Conservation (phyloP, 176 grass and related monocot species). For the Pontederia paniculata region DNA sequence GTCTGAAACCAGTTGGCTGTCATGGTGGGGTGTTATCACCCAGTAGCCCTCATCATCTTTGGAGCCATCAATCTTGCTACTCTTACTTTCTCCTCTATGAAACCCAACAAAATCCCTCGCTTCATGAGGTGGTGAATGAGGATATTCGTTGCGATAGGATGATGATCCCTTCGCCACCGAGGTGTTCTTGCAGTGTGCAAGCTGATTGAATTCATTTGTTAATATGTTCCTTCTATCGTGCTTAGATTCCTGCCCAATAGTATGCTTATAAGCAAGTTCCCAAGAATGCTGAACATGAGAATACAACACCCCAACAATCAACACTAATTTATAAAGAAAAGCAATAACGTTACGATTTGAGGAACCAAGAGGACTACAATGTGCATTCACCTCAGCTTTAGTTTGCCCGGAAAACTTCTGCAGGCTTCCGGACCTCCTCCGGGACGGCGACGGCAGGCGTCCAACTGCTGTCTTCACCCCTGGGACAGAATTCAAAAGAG, state of each 20-base stretch:
- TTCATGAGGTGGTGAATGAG: slow-evolving; percentile 20
- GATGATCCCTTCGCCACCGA: slow-evolving; percentile 46
- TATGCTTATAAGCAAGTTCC: slow-evolving; percentile 76
- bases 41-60: slow-evolving; percentile 30
- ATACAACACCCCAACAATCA: neutral
- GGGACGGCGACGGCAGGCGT: slow-evolving; percentile 6
- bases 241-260: slow-evolving; percentile 47
- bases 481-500: slow-evolving; percentile 75
- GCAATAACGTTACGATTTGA: slow-evolving; percentile 3
- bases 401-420: neutral
- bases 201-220: slow-evolving; percentile 62
- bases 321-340: neutral
- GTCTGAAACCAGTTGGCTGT: slow-evolving; percentile 39
- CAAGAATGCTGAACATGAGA: slow-evolving; percentile 50
- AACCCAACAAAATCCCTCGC: slow-evolving; percentile 22
- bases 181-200: slow-evolving; percentile 67
- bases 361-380: neutral
- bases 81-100: slow-evolving; percentile 31
- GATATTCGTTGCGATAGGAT: slow-evolving; percentile 34
- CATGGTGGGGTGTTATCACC: slow-evolving; percentile 31
- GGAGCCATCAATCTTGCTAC: slow-evolving; percentile 30
- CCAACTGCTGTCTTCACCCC: slow-evolving; percentile 23
- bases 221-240: slow-evolving; percentile 47
- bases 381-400: slow-evolving; percentile 16
- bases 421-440: slow-evolving; percentile 16